Percentiles rank a stretch among this genome's conserved stretches.
These are phyloP conservation scores for Fusarium caatingaense DNA, from an alignment of 2,329 filamentous ascomycete genomes.

Conservation along the genomic window DNA sequence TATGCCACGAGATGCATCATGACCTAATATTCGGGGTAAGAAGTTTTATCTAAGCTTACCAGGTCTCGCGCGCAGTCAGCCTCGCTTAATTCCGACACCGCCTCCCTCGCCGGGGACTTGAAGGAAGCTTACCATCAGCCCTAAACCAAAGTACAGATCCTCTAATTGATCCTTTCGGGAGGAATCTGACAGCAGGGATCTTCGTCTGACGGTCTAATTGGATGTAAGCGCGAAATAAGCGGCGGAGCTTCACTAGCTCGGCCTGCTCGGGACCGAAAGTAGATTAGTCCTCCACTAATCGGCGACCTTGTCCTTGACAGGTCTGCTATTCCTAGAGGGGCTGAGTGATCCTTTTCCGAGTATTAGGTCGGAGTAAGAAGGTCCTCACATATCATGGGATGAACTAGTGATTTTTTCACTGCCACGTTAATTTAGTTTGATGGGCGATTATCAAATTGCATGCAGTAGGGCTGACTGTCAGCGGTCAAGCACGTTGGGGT, in stretches of 20 bases:
- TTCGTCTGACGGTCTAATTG: fast-evolving
- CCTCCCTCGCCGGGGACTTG: not conserved
- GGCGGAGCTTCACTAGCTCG: not conserved
- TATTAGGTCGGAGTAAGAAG: not conserved
- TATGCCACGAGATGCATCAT: not conserved
- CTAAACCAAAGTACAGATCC: not conserved
- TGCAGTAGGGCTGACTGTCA: not conserved
- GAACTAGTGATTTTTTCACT: not conserved
- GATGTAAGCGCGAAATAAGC: fast-evolving
- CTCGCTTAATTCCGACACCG: not conserved
- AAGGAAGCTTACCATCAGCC: not conserved
- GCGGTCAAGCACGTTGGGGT: not conserved
- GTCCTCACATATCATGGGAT: not conserved
- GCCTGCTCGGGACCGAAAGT: not conserved
- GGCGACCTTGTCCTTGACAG: too few species aligned
- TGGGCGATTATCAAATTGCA: not conserved
- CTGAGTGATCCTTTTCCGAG: not conserved
- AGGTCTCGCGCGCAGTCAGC: not conserved
- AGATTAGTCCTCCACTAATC: not conserved
- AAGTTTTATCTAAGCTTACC: not conserved
- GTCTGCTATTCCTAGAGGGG: not conserved
- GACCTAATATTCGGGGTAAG: not conserved
- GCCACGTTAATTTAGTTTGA: not conserved
- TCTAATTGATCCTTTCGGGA: not conserved
- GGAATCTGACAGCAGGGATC: not conserved